Evolutionary conservation across 192 early-diverging fungal species (phyloP).

Genomic region (Chytriomyces sp.): DNA sequence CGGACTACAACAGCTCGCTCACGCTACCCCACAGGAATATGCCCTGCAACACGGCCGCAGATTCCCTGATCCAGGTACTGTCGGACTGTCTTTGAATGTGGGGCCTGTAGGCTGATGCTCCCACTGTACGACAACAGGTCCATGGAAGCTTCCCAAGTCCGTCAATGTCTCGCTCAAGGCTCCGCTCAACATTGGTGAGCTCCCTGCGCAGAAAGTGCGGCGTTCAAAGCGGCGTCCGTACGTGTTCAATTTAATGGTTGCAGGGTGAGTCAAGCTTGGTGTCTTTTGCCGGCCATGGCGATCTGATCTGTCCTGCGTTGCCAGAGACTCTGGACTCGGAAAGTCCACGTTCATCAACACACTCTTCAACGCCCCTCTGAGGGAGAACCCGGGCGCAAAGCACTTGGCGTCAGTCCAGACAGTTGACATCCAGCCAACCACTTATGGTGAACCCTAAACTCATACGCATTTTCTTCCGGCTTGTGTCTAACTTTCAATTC

Average conservation of each 20-base stretch:
- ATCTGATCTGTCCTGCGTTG: neutral
- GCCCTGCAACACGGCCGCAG: constrained; percentile 57
- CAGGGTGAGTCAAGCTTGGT: constrained; percentile 58
- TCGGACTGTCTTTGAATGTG: constrained; percentile 46
- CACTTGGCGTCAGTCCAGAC: constrained; percentile 82
- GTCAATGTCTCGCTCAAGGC: constrained; percentile 54
- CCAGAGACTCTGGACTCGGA: constrained; percentile 90
- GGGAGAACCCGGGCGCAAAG: constrained; percentile 69
- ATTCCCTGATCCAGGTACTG: constrained; percentile 81
- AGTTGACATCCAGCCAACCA: constrained; percentile 85
- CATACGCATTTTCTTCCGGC: constrained; percentile 7
- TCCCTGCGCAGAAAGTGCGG: constrained; percentile 73
- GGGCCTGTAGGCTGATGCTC: neutral
- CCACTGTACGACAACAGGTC: neutral
- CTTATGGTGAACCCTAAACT: constrained; percentile 64
- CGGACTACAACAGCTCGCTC: neutral
- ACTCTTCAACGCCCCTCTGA: constrained; percentile 84
- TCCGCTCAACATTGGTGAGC: constrained; percentile 72
- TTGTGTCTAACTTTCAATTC: constrained; percentile 6
- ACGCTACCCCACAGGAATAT: constrained; percentile 52
- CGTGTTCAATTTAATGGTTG: constrained; percentile 93
- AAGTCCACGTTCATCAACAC: constrained; percentile 99
- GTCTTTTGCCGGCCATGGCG: neutral
- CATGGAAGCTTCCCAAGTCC: constrained; percentile 67
- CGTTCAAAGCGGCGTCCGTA: constrained; percentile 69